Conservation (phyloP, 1,139 yeast species). For the Geotrichum cucujoidarum region DNA sequence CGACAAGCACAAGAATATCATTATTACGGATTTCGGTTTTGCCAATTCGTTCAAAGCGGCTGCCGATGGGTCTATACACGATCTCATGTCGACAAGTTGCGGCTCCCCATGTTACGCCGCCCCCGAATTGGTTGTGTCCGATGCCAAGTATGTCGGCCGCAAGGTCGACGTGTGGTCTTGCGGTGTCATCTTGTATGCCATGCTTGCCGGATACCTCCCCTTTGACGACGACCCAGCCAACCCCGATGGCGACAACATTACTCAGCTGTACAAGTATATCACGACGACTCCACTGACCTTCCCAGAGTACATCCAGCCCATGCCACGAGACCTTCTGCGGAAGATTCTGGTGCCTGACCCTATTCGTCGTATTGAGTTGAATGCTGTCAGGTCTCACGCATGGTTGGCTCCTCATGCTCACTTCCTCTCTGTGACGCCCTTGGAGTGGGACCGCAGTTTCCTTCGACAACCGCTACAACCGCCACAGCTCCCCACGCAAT, state of each 20-base stretch:
- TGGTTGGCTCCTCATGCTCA: conserved; percentile 86
- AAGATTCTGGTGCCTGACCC: conserved; percentile 86
- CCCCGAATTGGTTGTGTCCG: conserved; percentile 88
- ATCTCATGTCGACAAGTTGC: conserved; percentile 90
- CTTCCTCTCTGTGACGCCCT: conserved; percentile 76
- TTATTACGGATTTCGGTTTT: conserved; percentile 82
- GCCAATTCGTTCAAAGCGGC: conserved; percentile 66
- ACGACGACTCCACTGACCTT: conserved; percentile 88
- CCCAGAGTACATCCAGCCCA: conserved; percentile 88
- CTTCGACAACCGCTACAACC: conserved; percentile 12
- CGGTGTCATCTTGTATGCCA: conserved; percentile 91
- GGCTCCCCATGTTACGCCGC: conserved; percentile 99
- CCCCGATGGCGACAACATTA: conserved; percentile 94
- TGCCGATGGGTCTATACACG: conserved; percentile 38
- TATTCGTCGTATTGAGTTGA: conserved; percentile 59
- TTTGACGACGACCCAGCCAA: conserved; percentile 96
- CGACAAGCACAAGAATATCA: conserved; percentile 74
- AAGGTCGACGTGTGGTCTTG: conserved; percentile 97
- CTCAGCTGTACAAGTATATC: conserved; percentile 83
- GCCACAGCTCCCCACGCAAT: neutral
- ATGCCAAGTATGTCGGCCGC: conserved; percentile 80
- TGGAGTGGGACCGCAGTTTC: conserved; percentile 68
- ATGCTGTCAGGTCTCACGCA: conserved; percentile 70
- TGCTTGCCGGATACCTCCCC: conserved; percentile 95
- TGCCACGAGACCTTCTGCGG: conserved; percentile 85